Evolutionary conservation across 1,139 yeast genomes (phyloP).

Genomic region (Diutina neorugosa): DNA sequence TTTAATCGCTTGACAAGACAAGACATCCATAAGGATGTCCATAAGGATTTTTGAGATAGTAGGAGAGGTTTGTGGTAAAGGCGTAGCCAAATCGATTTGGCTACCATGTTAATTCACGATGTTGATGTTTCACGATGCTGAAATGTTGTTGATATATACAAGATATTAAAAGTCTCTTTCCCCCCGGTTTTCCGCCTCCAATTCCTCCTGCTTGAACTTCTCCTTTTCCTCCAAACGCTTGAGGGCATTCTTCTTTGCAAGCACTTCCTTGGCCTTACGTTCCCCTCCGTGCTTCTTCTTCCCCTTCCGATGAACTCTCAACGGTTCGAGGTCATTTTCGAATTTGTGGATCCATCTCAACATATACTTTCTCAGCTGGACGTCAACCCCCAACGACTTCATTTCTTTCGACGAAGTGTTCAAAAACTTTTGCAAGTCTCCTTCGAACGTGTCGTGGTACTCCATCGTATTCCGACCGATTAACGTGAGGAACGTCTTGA

Average conservation of each 20-base stretch:
- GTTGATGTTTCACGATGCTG: too few species aligned
- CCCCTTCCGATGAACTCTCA: constrained; percentile 50
- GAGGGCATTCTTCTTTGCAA: constrained; percentile 60
- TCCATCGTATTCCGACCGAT: constrained; percentile 72
- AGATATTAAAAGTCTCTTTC: constrained; percentile 3
- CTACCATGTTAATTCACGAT: too few species aligned
- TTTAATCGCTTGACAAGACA: too few species aligned
- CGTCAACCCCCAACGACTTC: constrained; percentile 75
- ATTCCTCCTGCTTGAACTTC: constrained; percentile 1
- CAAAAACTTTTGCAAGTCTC: constrained; percentile 60
- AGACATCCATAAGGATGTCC: too few species aligned
- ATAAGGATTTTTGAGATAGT: too few species aligned
- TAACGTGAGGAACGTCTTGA: constrained; percentile 51
- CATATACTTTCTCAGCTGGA: constrained; percentile 56
- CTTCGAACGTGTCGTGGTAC: constrained; percentile 58
- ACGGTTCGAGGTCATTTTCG: constrained; percentile 43
- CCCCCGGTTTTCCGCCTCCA: background rate
- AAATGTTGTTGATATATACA: background rate
- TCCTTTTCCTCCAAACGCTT: constrained; percentile 7
- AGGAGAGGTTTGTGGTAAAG: too few species aligned
- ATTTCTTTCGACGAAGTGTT: constrained; percentile 39
- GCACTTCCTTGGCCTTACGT: constrained; percentile 57
- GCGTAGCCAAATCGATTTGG: too few species aligned
- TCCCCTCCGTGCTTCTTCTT: constrained; percentile 86
- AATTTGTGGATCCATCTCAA: constrained; percentile 39